Evolutionary conservation across 306 rosid species (phyloP).

Genomic region (Adenanthera pavonina): DNA sequence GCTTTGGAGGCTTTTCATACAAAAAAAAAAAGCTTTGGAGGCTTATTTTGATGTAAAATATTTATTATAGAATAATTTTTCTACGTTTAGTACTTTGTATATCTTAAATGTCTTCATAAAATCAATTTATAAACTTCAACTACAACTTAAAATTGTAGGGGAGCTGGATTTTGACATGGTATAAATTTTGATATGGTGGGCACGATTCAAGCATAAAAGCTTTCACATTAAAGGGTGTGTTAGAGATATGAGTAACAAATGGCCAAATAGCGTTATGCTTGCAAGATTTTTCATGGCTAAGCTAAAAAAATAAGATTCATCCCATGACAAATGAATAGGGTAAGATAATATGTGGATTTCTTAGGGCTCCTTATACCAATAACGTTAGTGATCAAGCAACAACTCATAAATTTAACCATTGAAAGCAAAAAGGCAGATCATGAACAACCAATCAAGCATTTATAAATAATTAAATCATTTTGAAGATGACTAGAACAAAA

Average conservation of each 20-base stretch:
- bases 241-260: background rate
- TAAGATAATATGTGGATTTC: slow-evolving; percentile 24
- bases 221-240: background rate
- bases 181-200: background rate
- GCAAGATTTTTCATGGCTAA: background rate
- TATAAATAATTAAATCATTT: slow-evolving; percentile 26
- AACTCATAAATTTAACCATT: background rate
- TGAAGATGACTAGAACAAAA: slow-evolving; percentile 21
- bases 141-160: background rate
- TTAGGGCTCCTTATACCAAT: background rate
- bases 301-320: background rate
- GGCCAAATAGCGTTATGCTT: background rate
- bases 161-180: background rate
- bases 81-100: background rate
- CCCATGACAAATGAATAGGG: background rate
- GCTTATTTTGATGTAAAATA: background rate
- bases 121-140: background rate
- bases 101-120: background rate
- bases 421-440: slow-evolving; percentile 7
- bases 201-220: background rate
- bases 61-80: background rate
- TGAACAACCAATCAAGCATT: slow-evolving; percentile 29
- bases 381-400: background rate
- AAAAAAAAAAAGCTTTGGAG: slow-evolving; percentile 1
- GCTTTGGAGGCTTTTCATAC: background rate